These are phyloP conservation scores for Bolboschoenoplectus hybrid DNA, from an alignment of 202 grass and related monocot genomes.

Conservation along the genomic window DNA sequence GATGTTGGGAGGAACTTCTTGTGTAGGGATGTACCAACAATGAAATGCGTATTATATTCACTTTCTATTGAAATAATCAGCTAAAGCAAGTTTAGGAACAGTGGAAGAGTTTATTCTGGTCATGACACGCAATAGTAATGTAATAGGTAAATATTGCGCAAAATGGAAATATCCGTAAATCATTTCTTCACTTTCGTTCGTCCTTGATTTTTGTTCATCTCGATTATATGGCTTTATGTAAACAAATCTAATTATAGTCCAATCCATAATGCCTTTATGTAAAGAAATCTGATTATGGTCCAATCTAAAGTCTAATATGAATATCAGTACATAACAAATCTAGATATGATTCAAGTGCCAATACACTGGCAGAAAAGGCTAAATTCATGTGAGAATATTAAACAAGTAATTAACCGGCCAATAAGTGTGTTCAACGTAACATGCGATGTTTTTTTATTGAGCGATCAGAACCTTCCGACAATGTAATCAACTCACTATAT, in stretches of 20 bases:
- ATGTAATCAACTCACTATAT: slow-evolving; percentile 2
- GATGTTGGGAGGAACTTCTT: not conserved
- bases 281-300: not conserved
- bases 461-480: not conserved
- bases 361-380: not conserved
- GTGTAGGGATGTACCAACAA: not conserved
- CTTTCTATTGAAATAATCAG: slow-evolving; percentile 19
- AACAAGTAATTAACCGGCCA: not conserved
- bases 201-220: not conserved
- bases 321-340: not conserved
- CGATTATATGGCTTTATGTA: not conserved
- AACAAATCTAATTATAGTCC: too few species aligned
- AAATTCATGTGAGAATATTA: too few species aligned
- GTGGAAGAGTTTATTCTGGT: not conserved
- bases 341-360: not conserved
- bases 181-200: not conserved
- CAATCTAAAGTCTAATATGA: not conserved
- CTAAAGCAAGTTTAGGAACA: not conserved
- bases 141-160: not conserved
- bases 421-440: not conserved
- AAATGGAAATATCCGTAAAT: not conserved
- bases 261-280: too few species aligned
- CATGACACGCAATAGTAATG: not conserved
- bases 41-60: not conserved
- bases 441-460: not conserved